A percentile compares a stretch with the other conserved stretches of the same genome.
These are phyloP conservation scores for Spiromastix sp. DNA, from an alignment of 2,329 filamentous ascomycete species.

Conservation along the genomic window DNA sequence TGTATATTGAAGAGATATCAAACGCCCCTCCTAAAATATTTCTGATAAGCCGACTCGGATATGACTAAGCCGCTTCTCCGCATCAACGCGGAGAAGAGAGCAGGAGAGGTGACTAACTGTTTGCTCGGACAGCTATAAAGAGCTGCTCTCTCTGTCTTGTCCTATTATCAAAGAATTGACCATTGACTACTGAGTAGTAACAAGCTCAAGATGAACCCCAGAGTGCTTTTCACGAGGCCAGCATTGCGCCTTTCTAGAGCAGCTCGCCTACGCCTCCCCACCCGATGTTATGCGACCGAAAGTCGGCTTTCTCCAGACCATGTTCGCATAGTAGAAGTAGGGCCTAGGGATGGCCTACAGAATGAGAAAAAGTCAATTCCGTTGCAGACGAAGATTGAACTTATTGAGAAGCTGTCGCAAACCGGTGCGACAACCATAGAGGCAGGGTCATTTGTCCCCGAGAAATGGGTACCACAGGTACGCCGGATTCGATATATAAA, in stretches of 20 bases:
- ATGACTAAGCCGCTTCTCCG: too few relatives aligned
- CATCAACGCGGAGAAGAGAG: too few relatives aligned
- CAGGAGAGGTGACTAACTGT: too few relatives aligned
- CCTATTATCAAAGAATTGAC: too few relatives aligned
- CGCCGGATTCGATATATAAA: background rate
- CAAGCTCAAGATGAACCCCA: too few relatives aligned
- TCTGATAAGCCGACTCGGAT: too few relatives aligned
- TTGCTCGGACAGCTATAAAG: too few relatives aligned
- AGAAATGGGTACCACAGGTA: slow-evolving; percentile 46
- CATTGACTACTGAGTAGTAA: too few relatives aligned
- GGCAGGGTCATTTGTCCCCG: slow-evolving; percentile 43
- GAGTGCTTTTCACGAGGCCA: slow-evolving; percentile 20
- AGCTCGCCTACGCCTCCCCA: slow-evolving; percentile 11
- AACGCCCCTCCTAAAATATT: too few relatives aligned
- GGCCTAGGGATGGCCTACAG: slow-evolving; percentile 43
- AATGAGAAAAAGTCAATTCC: slow-evolving; percentile 42
- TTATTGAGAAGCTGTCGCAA: slow-evolving; percentile 37
- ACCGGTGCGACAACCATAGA: slow-evolving; percentile 43
- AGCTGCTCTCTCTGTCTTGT: too few relatives aligned
- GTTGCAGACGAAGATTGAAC: slow-evolving; percentile 38
- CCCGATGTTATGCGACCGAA: slow-evolving; percentile 28
- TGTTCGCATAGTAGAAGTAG: slow-evolving; percentile 45
- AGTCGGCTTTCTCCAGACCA: slow-evolving; percentile 35
- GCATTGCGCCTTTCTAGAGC: slow-evolving; percentile 21
- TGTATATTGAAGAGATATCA: too few relatives aligned